These are phyloP conservation scores for Penicillium corylophilum DNA, from an alignment of 2,329 filamentous ascomycete genomes.

Conservation along the genomic window DNA sequence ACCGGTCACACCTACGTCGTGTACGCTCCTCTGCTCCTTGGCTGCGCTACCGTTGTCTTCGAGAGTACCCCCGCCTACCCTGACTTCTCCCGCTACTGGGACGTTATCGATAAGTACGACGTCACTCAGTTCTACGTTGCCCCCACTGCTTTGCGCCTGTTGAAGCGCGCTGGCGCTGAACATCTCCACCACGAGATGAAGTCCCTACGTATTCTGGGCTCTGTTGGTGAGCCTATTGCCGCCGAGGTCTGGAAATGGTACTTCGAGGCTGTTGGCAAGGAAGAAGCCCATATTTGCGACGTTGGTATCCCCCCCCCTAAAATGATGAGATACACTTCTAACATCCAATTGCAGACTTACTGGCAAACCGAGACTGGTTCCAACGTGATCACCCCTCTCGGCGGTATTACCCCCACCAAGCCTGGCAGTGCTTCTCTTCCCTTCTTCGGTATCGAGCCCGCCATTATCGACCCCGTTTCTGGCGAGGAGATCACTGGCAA, in stretches of 20 bases:
- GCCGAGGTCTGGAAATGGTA: conserved; percentile 99
- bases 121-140: conserved; percentile 99
- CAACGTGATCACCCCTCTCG: conserved; percentile 90
- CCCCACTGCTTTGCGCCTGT: conserved; percentile 83
- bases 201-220: conserved; percentile 83
- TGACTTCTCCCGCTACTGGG: conserved; percentile 98
- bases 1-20: conserved; percentile 98
- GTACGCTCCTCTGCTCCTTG: conserved; percentile 88
- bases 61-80: conserved; percentile 97
- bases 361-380: conserved; percentile 99
- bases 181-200: conserved; percentile 89
- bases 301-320: conserved; percentile 57
- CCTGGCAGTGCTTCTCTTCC: conserved; percentile 92
- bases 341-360: conserved; percentile 68
- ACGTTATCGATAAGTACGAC: conserved; percentile 91
- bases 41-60: conserved; percentile 93
- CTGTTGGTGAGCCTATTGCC: conserved; percentile 95
- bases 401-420: conserved; percentile 92
- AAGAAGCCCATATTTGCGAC: conserved; percentile 89
- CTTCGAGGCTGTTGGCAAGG: conserved; percentile 89
- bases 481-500: conserved; percentile 92
- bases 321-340: neutral
- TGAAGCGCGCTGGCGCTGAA: conserved; percentile 94
- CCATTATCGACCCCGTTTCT: conserved; percentile 93
- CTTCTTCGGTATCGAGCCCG: conserved; percentile 97